Evolutionary conservation across 768 basidiomycete genomes (phyloP), one percentile per base, ranked within the genome.

Genomic region (Xerocomellus chrysenteron): DNA sequence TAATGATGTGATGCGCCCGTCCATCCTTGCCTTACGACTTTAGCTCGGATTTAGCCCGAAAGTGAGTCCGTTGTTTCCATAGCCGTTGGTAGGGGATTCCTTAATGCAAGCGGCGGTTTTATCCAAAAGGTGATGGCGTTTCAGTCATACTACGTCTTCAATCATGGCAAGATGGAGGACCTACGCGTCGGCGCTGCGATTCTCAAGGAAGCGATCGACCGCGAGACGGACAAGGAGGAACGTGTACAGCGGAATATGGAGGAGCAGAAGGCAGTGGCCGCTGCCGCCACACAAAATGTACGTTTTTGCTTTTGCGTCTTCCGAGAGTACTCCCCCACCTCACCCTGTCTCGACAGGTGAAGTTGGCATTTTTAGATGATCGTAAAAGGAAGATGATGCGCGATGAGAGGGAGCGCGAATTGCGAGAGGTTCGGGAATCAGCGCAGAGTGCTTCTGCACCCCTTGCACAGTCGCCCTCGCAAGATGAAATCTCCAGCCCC

Each of bases 331-430:
- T 9, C 19, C 21, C 14, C 2, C 17, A 2, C 2, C 7, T 26
- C 4, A 26, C 16, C 13, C 12, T 17, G 13, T 10, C 17, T 39
- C 11, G 17, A 43, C 59, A 92, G 91, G 84, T 88, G n/a, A 89
- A 85, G 67, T 71, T 91, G 48, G 86, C 86, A 2, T 92, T 83
- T 67, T 78, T 91, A 64, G 92, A 94, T 46, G 92, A 94, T 66
- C 80, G 92, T 49, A 86, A 78, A 65, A 71, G 74, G 1, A 86
- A 84, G 64, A 68, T 73, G 62, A 50, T 80, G 56, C 71, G 70
- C 9, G 84, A 90, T 56, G 75, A 86, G 63, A 76, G 82, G 60
- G 90, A 92, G 59, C 80, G 73, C 65, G 74, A 82, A 57, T 73
- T 68, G 48, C 74, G 83, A 43, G 74, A 65, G 52, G 79, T 78